Conservation (phyloP, 768 basidiomycete species). For the Lactifluus pinguis region DNA sequence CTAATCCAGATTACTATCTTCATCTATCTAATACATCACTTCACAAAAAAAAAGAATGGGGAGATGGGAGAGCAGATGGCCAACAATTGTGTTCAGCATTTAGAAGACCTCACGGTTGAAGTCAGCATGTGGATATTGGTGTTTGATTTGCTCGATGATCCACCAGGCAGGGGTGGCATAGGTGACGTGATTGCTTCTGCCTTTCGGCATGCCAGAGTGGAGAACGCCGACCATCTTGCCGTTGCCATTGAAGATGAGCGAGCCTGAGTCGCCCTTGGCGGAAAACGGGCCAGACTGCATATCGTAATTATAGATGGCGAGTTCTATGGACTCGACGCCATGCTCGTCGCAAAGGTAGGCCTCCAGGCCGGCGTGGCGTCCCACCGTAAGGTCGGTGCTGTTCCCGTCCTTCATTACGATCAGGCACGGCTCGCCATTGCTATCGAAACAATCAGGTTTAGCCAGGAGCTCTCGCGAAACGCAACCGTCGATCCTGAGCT, state of each 20-base stretch:
- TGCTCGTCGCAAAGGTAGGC: conserved; percentile 21
- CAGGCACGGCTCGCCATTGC: conserved; percentile 24
- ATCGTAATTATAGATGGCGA: conserved; percentile 26
- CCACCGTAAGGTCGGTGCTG: conserved; percentile 28
- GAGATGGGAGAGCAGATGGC: background rate
- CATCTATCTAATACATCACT: too few relatives aligned
- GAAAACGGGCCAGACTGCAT: conserved; percentile 26
- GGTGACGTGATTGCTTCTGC: conserved; percentile 16
- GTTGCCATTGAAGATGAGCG: conserved; percentile 26
- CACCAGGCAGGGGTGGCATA: conserved; percentile 12
- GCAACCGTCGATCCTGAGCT: conserved; percentile 6
- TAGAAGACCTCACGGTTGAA: background rate
- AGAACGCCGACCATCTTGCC: conserved; percentile 15
- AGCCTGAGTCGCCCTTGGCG: conserved; percentile 29
- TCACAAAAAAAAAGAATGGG: too few relatives aligned
- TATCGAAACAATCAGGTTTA: conserved; percentile 25
- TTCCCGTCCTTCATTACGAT: conserved; percentile 28
- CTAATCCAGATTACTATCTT: too few relatives aligned
- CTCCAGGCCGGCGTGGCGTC: conserved; percentile 26
- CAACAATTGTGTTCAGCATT: background rate
- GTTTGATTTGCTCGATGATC: background rate
- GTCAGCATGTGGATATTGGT: background rate
- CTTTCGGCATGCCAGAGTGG: background rate
- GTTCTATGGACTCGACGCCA: conserved; percentile 21
- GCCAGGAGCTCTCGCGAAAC: conserved; percentile 21